These are phyloP conservation scores for Zygoascus sp. DNA, from an alignment of 1,139 yeast genomes.

Conservation along the genomic window DNA sequence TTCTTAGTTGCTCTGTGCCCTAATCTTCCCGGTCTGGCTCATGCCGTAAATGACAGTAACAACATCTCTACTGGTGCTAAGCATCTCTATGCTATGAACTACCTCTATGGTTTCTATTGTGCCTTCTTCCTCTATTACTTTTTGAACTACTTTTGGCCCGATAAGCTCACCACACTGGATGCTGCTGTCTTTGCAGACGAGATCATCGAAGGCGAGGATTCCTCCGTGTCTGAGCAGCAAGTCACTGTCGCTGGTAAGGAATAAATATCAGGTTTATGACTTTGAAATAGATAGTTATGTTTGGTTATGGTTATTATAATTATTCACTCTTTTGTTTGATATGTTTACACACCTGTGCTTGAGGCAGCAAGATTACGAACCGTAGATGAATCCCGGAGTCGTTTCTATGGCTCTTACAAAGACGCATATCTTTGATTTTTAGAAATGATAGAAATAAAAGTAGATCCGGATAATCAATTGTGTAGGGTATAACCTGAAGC, in stretches of 20 bases:
- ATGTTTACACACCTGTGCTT: neutral
- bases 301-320: neutral
- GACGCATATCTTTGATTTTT: too few species aligned
- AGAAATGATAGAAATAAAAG: too few species aligned
- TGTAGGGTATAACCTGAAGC: too few species aligned
- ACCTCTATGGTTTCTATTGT: conserved; percentile 33
- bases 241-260: neutral
- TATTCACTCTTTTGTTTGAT: neutral
- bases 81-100: conserved; percentile 36
- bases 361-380: too few species aligned
- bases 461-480: too few species aligned
- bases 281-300: neutral
- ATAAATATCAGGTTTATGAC: neutral
- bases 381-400: too few species aligned
- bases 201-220: neutral
- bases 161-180: neutral
- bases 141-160: conserved; percentile 18
- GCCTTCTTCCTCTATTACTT: conserved; percentile 26
- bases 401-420: too few species aligned
- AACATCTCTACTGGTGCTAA: conserved; percentile 28
- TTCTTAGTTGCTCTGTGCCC: conserved; percentile 42
- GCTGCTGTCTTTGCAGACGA: conserved; percentile 7
- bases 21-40: conserved; percentile 43
- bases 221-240: neutral
- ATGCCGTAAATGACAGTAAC: conserved; percentile 34